Evolutionary conservation across 2,329 filamentous ascomycete species (phyloP), one percentile per base, ranked within the genome.

Genomic region (Akanthomyces dipterigenus): DNA sequence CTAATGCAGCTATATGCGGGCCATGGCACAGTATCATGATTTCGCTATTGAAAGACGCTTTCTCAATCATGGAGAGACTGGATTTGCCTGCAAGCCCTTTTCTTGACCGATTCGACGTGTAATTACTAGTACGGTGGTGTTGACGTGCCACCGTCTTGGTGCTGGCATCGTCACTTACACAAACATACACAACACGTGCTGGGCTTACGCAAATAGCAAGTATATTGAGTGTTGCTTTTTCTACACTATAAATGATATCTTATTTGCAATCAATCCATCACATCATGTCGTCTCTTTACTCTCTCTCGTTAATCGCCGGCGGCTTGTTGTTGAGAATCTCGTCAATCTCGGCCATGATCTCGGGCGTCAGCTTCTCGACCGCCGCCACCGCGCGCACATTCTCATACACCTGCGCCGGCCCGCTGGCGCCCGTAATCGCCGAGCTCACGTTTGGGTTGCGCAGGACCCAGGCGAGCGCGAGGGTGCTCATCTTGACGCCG

Each of bases 391-490:
- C 82, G 68, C 75, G 74, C 53, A 84, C 73, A 67, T 85, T 86
- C 72, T 87, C 83, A 60, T 81, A 82, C 49, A 88, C 76, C 76
- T 88, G 85, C 69, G 80, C 78, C 3, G 79, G 75, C 59, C 75
- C 79, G 71, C 81, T 85, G 5, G 85, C 84, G 6, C 84, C 84
- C 1, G 82, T 83, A 65, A 87, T 87, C 38, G 83, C 84, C 18
- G 80, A 82, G 70, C 82, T 85, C 54, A 87, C 81, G 62, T 84
- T 81, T 65, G 80, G 78, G 69, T 88, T 88, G 69, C 79, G 82
- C 54, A 88, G 74, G 16, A 85, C 82, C 85, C 85, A 88, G 2
- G 83, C 84, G 57, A 87, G 75, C 0, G 85, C 83, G 48, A 88
- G 75, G 56, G 78, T 76, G 67, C 76, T 78, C 73, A 78, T 73